Conservation (phyloP, 2,329 filamentous ascomycete genomes). For the Xylariomycetidae sp. region DNA sequence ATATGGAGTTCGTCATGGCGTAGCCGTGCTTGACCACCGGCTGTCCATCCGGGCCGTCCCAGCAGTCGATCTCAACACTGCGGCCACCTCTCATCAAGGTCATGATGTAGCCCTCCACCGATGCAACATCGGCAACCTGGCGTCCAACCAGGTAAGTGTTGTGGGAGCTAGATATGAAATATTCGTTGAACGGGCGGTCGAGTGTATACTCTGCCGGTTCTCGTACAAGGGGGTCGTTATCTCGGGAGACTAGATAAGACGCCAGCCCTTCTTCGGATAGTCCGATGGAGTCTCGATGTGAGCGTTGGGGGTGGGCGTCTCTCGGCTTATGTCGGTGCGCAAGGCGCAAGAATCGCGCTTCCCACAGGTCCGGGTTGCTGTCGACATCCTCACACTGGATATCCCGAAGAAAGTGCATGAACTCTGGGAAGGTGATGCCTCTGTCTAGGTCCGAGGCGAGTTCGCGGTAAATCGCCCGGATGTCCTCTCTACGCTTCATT, state of each 20-base stretch:
- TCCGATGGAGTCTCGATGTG: constrained; percentile 41
- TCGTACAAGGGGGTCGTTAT: constrained; percentile 62
- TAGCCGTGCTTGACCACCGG: constrained; percentile 88
- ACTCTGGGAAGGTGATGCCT: constrained; percentile 67
- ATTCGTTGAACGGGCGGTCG: constrained; percentile 86
- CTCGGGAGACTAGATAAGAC: constrained; percentile 66
- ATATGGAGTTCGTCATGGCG: constrained; percentile 81
- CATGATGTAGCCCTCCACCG: constrained; percentile 89
- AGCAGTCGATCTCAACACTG: constrained; percentile 96
- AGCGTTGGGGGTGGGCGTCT: constrained; percentile 37
- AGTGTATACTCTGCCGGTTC: constrained; percentile 58
- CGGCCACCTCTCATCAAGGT: constrained; percentile 84
- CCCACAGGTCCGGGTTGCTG: constrained; percentile 60
- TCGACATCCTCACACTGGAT: constrained; percentile 73
- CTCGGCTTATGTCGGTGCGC: constrained; percentile 51
- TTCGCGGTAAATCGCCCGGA: constrained; percentile 65
- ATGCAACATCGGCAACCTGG: constrained; percentile 84
- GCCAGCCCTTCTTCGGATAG: constrained; percentile 79
- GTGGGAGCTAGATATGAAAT: constrained; percentile 97
- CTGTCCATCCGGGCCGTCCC: constrained; percentile 84
- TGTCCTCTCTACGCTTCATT: constrained; percentile 78
- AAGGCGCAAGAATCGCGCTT: constrained; percentile 64
- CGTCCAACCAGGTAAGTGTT: constrained; percentile 94
- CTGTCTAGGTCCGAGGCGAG: constrained; percentile 51
- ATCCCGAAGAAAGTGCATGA: constrained; percentile 67